These are phyloP conservation scores for Fusarium acutatum DNA, from an alignment of 2,329 filamentous ascomycete species.

Conservation along the genomic window DNA sequence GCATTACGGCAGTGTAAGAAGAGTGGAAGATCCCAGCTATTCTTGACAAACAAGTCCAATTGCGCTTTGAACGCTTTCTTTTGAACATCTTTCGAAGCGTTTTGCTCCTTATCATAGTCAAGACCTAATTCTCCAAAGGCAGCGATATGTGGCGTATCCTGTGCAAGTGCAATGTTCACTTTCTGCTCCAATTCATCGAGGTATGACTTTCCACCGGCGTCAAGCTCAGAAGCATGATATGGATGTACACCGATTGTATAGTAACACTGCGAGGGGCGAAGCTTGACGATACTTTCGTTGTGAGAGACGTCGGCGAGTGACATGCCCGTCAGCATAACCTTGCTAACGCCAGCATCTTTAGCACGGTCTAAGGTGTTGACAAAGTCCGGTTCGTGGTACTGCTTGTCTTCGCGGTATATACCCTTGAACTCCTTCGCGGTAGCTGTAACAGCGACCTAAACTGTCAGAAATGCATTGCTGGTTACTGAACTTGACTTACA, in stretches of 20 bases:
- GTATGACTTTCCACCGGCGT: slow-evolving; percentile 40
- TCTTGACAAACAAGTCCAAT: slow-evolving; percentile 38
- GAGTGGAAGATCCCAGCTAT: slow-evolving; percentile 37
- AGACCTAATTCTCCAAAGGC: slow-evolving; percentile 61
- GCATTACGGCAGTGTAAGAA: slow-evolving; percentile 41
- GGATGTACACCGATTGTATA: slow-evolving; percentile 61
- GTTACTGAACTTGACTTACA: slow-evolving; percentile 7
- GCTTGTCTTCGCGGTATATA: slow-evolving; percentile 57
- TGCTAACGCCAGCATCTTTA: slow-evolving; percentile 51
- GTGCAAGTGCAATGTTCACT: slow-evolving; percentile 37
- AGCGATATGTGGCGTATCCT: slow-evolving; percentile 45
- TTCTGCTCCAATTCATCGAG: slow-evolving; percentile 34
- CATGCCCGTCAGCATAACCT: slow-evolving; percentile 54
- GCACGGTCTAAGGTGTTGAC: slow-evolving; percentile 52
- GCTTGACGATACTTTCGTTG: slow-evolving; percentile 43
- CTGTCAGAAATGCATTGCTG: background rate
- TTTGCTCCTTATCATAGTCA: slow-evolving; percentile 57
- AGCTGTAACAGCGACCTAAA: slow-evolving; percentile 49
- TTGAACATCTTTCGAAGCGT: slow-evolving; percentile 49
- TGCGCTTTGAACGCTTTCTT: slow-evolving; percentile 37
- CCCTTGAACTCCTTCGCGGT: slow-evolving; percentile 58
- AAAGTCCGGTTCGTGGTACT: slow-evolving; percentile 58
- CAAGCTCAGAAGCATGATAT: slow-evolving; percentile 58
- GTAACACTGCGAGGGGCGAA: slow-evolving; percentile 47
- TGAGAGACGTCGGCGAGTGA: slow-evolving; percentile 42